Evolutionary conservation across 2,329 filamentous ascomycete genomes (phyloP).

Genomic region (Ascochyta clinopodiicola): DNA sequence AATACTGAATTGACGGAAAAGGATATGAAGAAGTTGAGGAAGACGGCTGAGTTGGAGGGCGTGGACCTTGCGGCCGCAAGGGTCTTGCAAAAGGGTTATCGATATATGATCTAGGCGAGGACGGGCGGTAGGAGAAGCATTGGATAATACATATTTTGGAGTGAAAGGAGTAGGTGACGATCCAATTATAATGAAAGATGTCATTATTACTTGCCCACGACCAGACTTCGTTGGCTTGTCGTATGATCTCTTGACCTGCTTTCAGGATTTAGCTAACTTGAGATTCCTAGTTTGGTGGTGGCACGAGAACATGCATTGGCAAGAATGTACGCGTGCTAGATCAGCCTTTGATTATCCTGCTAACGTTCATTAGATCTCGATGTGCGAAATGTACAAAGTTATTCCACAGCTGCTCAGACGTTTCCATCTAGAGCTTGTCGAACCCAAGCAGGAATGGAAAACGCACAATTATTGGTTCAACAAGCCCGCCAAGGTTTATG

Average conservation of each 20-base stretch:
- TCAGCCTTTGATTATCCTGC: too few relatives aligned
- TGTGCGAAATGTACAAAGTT: not conserved
- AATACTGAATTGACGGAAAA: constrained; percentile 54
- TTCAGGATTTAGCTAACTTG: not conserved
- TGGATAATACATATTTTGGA: not conserved
- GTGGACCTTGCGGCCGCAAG: constrained; percentile 59
- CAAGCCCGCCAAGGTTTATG: not conserved
- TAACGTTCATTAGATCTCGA: not conserved
- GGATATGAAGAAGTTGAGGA: constrained; percentile 56
- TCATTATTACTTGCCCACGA: too few relatives aligned
- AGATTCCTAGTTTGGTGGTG: not conserved
- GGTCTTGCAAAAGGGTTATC: constrained; percentile 61
- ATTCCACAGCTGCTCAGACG: not conserved
- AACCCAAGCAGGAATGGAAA: not conserved
- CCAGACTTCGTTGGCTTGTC: too few relatives aligned
- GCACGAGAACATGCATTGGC: not conserved
- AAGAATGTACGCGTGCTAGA: not conserved
- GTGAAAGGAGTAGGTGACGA: too few relatives aligned
- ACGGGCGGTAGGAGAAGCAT: too few relatives aligned
- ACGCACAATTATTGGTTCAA: constrained; percentile 1
- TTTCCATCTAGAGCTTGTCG: not conserved
- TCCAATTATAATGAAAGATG: too few relatives aligned
- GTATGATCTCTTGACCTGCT: not conserved
- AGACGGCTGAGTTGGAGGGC: constrained; percentile 60
- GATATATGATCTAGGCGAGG: constrained; percentile 54